Percentiles rank a stretch among this genome's conserved stretches.
phyloP scores from a whole-genome alignment of 306 rosid genomes.

The Morella rubra region DNA sequence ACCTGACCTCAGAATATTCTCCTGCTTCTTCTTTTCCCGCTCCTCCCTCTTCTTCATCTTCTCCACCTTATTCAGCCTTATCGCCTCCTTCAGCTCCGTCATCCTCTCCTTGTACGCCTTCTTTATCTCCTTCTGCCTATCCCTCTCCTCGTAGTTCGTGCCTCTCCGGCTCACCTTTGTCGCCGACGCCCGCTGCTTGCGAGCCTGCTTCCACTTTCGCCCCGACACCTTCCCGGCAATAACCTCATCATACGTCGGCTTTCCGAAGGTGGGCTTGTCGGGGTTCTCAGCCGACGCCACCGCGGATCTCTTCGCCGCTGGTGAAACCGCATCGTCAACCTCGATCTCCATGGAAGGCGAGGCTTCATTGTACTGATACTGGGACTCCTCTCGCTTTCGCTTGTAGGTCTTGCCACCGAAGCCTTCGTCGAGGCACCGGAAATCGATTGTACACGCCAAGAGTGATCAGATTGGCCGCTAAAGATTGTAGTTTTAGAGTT shows the following conservation, averaged over 20 bases:
- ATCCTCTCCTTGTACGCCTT: constrained; percentile 66
- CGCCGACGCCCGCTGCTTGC: constrained; percentile 66
- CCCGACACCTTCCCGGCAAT: constrained; percentile 83
- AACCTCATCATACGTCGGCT: constrained; percentile 80
- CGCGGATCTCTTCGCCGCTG: neutral
- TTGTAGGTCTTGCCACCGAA: constrained; percentile 94
- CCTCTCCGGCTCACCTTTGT: constrained; percentile 56
- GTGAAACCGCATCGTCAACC: neutral
- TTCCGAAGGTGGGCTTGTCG: constrained; percentile 61
- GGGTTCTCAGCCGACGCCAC: constrained; percentile 65
- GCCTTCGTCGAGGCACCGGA: constrained; percentile 84
- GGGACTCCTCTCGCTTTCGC: constrained; percentile 59
- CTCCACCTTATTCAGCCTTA: constrained; percentile 71
- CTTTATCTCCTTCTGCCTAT: constrained; percentile 69
- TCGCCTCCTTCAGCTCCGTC: constrained; percentile 76
- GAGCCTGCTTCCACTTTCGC: constrained; percentile 80
- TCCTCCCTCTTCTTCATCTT: constrained; percentile 77
- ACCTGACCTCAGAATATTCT: constrained; percentile 76
- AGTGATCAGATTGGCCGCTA: neutral
- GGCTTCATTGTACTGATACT: neutral
- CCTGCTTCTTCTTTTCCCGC: constrained; percentile 89
- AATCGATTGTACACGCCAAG: constrained; percentile 90
- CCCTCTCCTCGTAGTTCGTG: constrained; percentile 66
- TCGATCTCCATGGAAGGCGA: constrained; percentile 1
- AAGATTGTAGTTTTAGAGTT: too few species aligned